Evolutionary conservation across 495 filamentous ascomycete genomes (phyloP), one percentile per base, ranked within the genome.

Genomic region (Lepraria neglecta): DNA sequence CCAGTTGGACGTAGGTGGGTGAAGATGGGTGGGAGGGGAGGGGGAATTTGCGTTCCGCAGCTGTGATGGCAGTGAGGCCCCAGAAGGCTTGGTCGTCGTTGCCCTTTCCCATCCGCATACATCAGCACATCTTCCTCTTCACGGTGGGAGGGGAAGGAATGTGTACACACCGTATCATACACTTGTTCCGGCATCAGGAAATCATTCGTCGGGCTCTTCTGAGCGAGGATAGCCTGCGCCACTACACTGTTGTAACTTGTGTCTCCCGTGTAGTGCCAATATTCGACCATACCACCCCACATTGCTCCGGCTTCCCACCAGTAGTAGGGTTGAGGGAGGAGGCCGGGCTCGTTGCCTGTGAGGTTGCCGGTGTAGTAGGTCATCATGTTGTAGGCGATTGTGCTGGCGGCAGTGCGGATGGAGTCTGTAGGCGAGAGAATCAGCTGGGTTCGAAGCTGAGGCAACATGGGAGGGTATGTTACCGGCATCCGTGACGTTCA

Each of bases 231-330:
- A 17, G 83, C 85, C 15, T 84, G 66, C 19, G 75, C 78, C n/a
- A 82, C 73, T 33, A 85, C 69, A 28, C 82, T 71, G 75, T 89
- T 90, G 75, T 89, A 90, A 28, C 82, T 77, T 31, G 68, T 71
- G 70, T 92, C 89, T 35, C 85, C 86, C 11, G 89, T 91, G 69
- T 80, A 81, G 68, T 82, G 78, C 87, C 87, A 91, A 70, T 92
- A 92, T 64, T 91, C 86, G 53, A 92, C 82, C 72, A 88, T 71
- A 1, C 80, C 77, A 67, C 87, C 86, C 78, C 86, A 91, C 75
- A 90, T 83, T 53, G 85, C 85, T 54, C 87, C 87, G 52, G 78
- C 83, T 72, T 89, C 85, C 87, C 87, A 91, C 87, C 87, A 91
- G 56, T 82, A 83, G 31, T 73, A 81, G 17, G 80, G 80, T 6